Conservation (phyloP, 331 rosid species). For the Quercus phellos region DNA sequence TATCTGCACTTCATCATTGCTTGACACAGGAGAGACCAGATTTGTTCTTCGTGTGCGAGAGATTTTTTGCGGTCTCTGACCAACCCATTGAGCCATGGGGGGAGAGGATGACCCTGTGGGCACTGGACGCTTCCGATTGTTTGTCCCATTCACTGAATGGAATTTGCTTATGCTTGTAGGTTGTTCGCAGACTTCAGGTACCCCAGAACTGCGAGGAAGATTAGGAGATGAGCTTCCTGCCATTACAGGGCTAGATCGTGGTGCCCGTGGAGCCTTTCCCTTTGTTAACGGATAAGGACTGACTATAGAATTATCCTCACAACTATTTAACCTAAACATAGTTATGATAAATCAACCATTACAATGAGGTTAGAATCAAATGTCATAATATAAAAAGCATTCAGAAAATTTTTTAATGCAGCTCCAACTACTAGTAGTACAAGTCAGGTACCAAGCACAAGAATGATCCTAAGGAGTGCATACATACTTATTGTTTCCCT, state of each 20-base stretch:
- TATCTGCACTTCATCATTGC: constrained; percentile 51
- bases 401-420: constrained; percentile 1
- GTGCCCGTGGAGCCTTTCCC: constrained; percentile 76
- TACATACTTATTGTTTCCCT: constrained; percentile 64
- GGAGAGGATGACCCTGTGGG: constrained; percentile 57
- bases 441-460: constrained; percentile 19
- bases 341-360: constrained; percentile 1
- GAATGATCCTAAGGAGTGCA: constrained; percentile 12
- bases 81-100: constrained; percentile 84
- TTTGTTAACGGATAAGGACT: constrained; percentile 48
- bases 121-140: constrained; percentile 57
- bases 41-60: constrained; percentile 80
- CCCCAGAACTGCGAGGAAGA: constrained; percentile 50
- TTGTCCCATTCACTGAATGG: constrained; percentile 37
- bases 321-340: constrained; percentile 44
- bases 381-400: not conserved
- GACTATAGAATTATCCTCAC: constrained; percentile 44
- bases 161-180: constrained; percentile 47
- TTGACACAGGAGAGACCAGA: constrained; percentile 65
- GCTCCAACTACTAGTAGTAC: not conserved
- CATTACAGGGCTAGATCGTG: constrained; percentile 49
- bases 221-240: constrained; percentile 50
- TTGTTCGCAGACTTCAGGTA: constrained; percentile 55
- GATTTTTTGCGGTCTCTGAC: constrained; percentile 80
- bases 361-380: not conserved